Conservation (phyloP, 495 filamentous ascomycete genomes). For the Penicillium cataractarum region DNA sequence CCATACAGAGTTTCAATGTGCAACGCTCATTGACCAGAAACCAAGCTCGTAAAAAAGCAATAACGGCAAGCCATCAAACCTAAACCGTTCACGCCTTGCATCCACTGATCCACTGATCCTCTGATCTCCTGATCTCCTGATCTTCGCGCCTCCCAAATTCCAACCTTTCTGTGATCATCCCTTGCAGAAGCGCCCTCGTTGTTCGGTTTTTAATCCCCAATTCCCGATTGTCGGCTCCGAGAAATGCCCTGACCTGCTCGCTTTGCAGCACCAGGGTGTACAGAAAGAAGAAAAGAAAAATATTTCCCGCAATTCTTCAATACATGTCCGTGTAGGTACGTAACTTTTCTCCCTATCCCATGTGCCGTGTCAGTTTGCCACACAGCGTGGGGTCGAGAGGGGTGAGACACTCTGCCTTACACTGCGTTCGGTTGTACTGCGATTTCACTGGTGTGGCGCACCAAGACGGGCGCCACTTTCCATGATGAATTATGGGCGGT, state of each 20-base stretch:
- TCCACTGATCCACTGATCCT: slow-evolving; percentile 26
- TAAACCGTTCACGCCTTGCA: slow-evolving; percentile 14
- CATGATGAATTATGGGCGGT: slow-evolving; percentile 12
- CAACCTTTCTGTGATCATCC: slow-evolving; percentile 8
- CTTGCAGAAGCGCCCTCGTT: slow-evolving; percentile 31
- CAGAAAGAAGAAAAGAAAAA: background rate
- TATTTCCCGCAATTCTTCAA: background rate
- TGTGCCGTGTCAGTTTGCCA: slow-evolving; percentile 28
- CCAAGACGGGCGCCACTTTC: slow-evolving; percentile 20
- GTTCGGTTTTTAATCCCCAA: background rate
- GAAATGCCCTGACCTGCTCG: slow-evolving; percentile 8
- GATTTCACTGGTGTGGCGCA: slow-evolving; percentile 33
- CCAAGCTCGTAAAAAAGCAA: slow-evolving; percentile 11
- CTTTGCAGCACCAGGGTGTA: background rate
- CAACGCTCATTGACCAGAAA: background rate
- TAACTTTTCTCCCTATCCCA: slow-evolving; percentile 10
- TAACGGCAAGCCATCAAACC: slow-evolving; percentile 14
- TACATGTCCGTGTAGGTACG: too few species aligned
- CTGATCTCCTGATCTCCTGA: slow-evolving; percentile 18
- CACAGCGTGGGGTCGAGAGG: slow-evolving; percentile 6
- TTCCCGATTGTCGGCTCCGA: slow-evolving; percentile 12
- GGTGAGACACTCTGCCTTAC: slow-evolving; percentile 5
- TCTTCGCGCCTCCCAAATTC: slow-evolving; percentile 5
- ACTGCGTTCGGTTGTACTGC: slow-evolving; percentile 22
- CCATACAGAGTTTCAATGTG: background rate